Evolutionary conservation across 192 early-diverging fungal genomes (phyloP).

Genomic region (Funneliformis mosseae): DNA sequence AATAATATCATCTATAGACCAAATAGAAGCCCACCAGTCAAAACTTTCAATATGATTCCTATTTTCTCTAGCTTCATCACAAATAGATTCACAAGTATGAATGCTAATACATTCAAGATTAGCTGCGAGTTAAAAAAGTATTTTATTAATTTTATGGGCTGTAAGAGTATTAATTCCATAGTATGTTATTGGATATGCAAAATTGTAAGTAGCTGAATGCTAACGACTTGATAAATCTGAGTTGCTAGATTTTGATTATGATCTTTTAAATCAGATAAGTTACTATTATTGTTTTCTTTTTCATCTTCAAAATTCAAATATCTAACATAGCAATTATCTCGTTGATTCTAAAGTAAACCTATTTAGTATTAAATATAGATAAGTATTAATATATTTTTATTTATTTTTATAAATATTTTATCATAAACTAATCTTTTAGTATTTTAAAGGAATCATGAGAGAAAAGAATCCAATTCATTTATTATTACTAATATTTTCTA

Average conservation of each 20-base stretch:
- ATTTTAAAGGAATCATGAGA: background rate
- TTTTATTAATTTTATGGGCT: background rate
- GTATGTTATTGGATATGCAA: background rate
- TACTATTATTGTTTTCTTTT: background rate
- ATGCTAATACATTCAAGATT: too few relatives aligned
- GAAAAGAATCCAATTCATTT: background rate
- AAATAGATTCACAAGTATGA: too few relatives aligned
- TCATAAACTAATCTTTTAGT: background rate
- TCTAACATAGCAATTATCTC: background rate
- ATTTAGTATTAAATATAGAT: background rate
- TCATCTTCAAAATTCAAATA: constrained; percentile 9
- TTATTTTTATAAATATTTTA: constrained; percentile 5
- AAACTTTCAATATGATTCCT: too few relatives aligned
- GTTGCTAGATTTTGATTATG: background rate
- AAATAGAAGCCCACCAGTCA: too few relatives aligned
- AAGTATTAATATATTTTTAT: background rate
- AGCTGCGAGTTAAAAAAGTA: background rate
- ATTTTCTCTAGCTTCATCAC: too few relatives aligned
- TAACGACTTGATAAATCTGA: background rate
- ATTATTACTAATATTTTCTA: background rate
- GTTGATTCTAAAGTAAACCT: constrained; percentile 5
- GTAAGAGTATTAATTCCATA: background rate
- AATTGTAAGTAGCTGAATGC: background rate
- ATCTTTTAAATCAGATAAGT: background rate
- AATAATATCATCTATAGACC: too few relatives aligned